Conservation (phyloP, 2,329 filamentous ascomycete genomes). For the Neoarthrinium moseri region DNA sequence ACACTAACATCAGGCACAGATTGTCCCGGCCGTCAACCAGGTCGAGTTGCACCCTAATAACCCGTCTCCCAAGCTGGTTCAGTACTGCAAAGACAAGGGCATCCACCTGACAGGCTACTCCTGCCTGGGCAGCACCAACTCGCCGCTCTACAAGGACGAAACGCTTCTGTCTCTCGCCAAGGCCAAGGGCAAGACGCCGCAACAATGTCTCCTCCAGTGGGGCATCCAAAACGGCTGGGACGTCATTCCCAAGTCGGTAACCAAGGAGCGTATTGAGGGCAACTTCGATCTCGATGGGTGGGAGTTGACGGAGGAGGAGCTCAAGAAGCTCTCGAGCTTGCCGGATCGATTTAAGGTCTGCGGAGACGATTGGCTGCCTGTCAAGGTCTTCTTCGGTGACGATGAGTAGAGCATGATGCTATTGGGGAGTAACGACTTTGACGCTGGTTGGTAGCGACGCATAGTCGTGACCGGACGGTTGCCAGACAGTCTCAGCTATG, state of each 20-base stretch:
- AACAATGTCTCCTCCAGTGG: conserved; percentile 80
- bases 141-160: conserved; percentile 66
- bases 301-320: conserved; percentile 70
- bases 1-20: conserved; percentile 30
- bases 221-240: conserved; percentile 77
- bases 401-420: conserved; percentile 58
- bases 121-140: conserved; percentile 70
- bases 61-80: conserved; percentile 75
- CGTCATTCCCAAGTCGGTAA: conserved; percentile 85
- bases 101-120: conserved; percentile 77
- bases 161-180: conserved; percentile 62
- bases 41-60: conserved; percentile 80
- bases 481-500: too few species aligned
- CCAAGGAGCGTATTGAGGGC: conserved; percentile 66
- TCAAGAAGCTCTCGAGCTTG: conserved; percentile 65
- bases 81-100: conserved; percentile 69
- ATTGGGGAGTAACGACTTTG: background rate
- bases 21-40: conserved; percentile 72
- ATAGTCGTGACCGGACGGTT: too few species aligned
- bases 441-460: too few species aligned
- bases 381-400: conserved; percentile 81
- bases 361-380: conserved; percentile 69
- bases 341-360: conserved; percentile 82
- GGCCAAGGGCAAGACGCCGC: conserved; percentile 64
- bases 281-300: conserved; percentile 78